phyloP scores from a whole-genome alignment of 306 rosid genomes.

The Castanea mollissima region DNA sequence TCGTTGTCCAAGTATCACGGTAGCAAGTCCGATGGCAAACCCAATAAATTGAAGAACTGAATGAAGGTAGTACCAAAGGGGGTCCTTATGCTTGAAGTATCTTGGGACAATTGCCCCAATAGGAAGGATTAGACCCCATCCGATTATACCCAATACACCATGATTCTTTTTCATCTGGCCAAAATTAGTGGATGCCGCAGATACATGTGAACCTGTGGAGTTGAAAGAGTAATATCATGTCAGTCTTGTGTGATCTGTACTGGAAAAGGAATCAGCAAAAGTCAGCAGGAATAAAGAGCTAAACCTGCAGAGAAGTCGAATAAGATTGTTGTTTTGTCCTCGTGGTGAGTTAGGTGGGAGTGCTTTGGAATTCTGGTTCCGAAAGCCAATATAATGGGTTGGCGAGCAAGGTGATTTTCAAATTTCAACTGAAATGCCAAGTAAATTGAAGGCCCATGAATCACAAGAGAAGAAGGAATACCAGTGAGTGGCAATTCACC shows the following conservation, averaged over 20 bases:
- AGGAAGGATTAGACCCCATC: slow-evolving; percentile 93
- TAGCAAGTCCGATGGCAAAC: slow-evolving; percentile 70
- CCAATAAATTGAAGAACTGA: slow-evolving; percentile 78
- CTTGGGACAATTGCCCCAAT: slow-evolving; percentile 88
- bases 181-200: slow-evolving; percentile 38
- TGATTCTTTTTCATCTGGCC: slow-evolving; percentile 72
- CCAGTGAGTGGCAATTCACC: slow-evolving; percentile 91
- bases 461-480: slow-evolving; percentile 76
- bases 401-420: slow-evolving; percentile 46
- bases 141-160: slow-evolving; percentile 79
- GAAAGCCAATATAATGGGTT: slow-evolving; percentile 78
- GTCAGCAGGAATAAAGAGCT: neutral
- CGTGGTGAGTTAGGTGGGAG: slow-evolving; percentile 57
- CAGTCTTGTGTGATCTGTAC: slow-evolving; percentile 3
- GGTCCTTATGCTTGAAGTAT: slow-evolving; percentile 91
- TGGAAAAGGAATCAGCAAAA: neutral
- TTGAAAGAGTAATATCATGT: slow-evolving; percentile 1
- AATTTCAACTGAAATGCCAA: slow-evolving; percentile 87
- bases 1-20: slow-evolving; percentile 79
- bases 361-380: slow-evolving; percentile 59
- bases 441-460: slow-evolving; percentile 84
- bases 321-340: slow-evolving; percentile 52
- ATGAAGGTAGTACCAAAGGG: slow-evolving; percentile 93
- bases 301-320: slow-evolving; percentile 83
- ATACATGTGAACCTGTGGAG: slow-evolving; percentile 50